Base-by-base conservation (phyloP, 306 rosid species). In the Lithocarpus polystachyus region DNA sequence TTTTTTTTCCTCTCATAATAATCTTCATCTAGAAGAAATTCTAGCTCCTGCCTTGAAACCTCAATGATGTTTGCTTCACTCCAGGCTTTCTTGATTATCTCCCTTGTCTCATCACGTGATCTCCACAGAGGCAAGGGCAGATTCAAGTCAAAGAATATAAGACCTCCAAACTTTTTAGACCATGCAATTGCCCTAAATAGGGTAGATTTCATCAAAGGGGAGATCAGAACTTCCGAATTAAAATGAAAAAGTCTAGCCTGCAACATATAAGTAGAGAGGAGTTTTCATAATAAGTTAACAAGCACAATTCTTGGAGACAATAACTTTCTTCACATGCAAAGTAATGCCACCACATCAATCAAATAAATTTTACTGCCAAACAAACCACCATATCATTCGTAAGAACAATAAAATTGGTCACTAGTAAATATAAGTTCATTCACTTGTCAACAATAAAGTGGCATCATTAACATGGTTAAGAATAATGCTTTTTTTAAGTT, bases 11-110 rank as follows among this genome's bases (percentile, higher is more conserved):
- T 82, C 87, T 78, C 92, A 0, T 90, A 93, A 76, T 82, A 68
- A 10, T 88, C 93, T 81, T 96, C 97, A 71, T 96, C 96, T 26
- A 96, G 88, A 77, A 96, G 99, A 78, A 96, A 93, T 76, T 96
- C 97, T 74, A 93, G 81, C 87, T 96, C 98, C 20, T 80, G 82
- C 87, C 91, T 90, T 22, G 99, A 89, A 74, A 96, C 89, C 85
- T 93, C 97, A 6, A 96, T 85, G 48, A 91, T 77, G 81, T 93
- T 81, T 20, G 98, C 96, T 78, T 88, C 88, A 5, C 82, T 82
- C 99, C 99, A 96, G 73, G 98, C 93, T 74, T 78, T 88, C 68
- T 79, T 86, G n/a, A 96, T 90, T 56, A 74, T 83, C 24, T 87
- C 84, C 87, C 88, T 75, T 0, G 98, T 93, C 82, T 93, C 92